phyloP scores from a whole-genome alignment of 345 rosid species.

The Bretschneidera sinensis region DNA sequence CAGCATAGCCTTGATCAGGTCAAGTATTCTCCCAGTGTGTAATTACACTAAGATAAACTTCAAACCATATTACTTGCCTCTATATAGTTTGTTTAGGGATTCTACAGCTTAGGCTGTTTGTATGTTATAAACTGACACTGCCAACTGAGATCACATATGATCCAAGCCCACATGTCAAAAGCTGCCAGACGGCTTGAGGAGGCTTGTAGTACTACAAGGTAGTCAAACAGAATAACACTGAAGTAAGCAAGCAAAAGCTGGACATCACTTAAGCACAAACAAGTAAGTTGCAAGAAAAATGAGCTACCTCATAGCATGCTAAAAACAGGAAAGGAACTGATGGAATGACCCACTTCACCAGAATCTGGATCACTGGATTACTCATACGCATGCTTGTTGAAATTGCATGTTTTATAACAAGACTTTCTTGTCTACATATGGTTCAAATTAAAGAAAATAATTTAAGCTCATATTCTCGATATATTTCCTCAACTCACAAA shows the following conservation, averaged over 20 bases:
- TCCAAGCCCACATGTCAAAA: background rate
- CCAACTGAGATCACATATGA: background rate
- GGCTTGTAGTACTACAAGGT: background rate
- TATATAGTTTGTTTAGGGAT: background rate
- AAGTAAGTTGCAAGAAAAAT: background rate
- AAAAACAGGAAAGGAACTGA: background rate
- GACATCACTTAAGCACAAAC: background rate
- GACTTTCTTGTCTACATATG: background rate
- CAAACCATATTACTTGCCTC: background rate
- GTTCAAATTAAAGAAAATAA: no score
- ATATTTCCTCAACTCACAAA: background rate
- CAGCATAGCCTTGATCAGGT: background rate
- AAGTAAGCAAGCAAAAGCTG: background rate
- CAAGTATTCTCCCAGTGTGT: background rate
- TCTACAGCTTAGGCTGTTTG: background rate
- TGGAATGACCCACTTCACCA: background rate
- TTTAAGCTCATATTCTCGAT: background rate
- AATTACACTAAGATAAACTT: background rate
- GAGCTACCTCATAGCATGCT: background rate
- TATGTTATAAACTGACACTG: no score
- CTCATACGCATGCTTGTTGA: background rate
- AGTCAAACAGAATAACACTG: background rate
- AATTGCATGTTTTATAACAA: background rate
- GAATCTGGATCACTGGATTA: background rate
- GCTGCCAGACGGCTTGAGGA: background rate